Evolutionary conservation across 176 grass and related monocot genomes (phyloP).

Genomic region (Aegilops longissima): DNA sequence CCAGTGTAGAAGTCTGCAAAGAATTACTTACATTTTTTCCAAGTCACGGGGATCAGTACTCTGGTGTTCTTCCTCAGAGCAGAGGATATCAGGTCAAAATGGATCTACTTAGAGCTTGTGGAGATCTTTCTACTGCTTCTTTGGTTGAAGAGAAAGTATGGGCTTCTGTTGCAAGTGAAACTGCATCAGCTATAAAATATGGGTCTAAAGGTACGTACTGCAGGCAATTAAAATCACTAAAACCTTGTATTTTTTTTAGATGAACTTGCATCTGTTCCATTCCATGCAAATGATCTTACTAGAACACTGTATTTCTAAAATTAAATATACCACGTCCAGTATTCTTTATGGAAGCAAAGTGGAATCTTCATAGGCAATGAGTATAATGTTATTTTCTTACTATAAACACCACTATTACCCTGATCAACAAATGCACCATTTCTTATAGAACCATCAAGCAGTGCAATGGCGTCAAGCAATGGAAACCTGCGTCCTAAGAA

Average conservation of each 20-base stretch:
- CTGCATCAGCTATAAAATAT: slow-evolving; percentile 77
- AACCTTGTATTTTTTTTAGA: neutral
- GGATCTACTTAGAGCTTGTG: slow-evolving; percentile 84
- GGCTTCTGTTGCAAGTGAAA: slow-evolving; percentile 79
- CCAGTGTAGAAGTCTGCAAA: slow-evolving; percentile 51
- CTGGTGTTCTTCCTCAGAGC: slow-evolving; percentile 72
- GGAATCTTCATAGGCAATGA: neutral
- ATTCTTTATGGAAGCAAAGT: neutral
- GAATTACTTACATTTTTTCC: slow-evolving; percentile 67
- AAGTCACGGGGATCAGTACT: slow-evolving; percentile 36
- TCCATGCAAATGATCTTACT: neutral
- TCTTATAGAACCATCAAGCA: slow-evolving; percentile 30
- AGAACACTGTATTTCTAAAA: slow-evolving; percentile 7
- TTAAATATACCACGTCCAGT: slow-evolving; percentile 4
- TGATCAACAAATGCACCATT: slow-evolving; percentile 8
- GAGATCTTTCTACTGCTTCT: slow-evolving; percentile 61
- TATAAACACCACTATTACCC: neutral
- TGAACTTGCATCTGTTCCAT: neutral
- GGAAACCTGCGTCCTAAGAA: slow-evolving; percentile 47
- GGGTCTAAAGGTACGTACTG: slow-evolving; percentile 63
- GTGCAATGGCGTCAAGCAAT: slow-evolving; percentile 35
- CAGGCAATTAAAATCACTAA: neutral
- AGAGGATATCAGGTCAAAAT: slow-evolving; percentile 81
- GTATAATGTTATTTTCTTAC: neutral
- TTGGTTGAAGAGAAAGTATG: slow-evolving; percentile 75